phyloP scores from a whole-genome alignment of 805 yeast genomes.

The Candida oleophila region DNA sequence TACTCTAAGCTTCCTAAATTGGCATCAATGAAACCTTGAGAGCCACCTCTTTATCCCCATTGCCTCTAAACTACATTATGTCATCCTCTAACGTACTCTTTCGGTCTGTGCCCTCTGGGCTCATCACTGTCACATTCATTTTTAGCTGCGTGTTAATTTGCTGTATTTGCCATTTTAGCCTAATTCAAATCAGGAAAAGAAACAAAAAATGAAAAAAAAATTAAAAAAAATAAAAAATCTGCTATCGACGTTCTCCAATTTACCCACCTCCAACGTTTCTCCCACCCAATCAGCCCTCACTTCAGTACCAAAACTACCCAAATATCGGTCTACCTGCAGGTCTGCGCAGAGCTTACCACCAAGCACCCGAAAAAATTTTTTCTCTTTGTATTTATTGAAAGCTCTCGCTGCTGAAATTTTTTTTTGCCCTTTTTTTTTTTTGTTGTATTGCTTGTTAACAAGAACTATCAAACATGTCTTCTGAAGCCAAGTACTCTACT shows the following conservation, averaged over 20 bases:
- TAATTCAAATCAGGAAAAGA: not conserved
- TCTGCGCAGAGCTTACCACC: not conserved
- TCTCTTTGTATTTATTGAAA: slow-evolving; percentile 3
- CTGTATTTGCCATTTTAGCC: not conserved
- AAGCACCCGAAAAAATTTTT: slow-evolving; percentile 1
- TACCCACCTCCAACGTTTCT: not conserved
- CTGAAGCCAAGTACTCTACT: slow-evolving; percentile 61
- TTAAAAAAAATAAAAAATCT: not conserved
- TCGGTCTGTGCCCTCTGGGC: too few species aligned
- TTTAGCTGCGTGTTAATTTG: not conserved
- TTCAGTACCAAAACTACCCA: not conserved
- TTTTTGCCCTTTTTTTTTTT: slow-evolving; percentile 14
- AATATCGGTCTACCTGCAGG: not conserved
- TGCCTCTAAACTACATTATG: too few species aligned
- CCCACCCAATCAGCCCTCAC: not conserved
- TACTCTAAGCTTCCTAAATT: not conserved
- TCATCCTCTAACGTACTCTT: too few species aligned
- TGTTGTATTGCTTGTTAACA: slow-evolving; percentile 15
- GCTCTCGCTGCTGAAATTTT: slow-evolving; percentile 5
- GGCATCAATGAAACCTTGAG: not conserved
- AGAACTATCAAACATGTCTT: slow-evolving; percentile 36
- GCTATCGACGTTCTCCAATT: not conserved
- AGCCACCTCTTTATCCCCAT: too few species aligned
- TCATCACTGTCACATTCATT: not conserved
- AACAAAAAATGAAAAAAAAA: not conserved